Conservation (phyloP, 2,329 filamentous ascomycete genomes). For the Penicillium sp. region DNA sequence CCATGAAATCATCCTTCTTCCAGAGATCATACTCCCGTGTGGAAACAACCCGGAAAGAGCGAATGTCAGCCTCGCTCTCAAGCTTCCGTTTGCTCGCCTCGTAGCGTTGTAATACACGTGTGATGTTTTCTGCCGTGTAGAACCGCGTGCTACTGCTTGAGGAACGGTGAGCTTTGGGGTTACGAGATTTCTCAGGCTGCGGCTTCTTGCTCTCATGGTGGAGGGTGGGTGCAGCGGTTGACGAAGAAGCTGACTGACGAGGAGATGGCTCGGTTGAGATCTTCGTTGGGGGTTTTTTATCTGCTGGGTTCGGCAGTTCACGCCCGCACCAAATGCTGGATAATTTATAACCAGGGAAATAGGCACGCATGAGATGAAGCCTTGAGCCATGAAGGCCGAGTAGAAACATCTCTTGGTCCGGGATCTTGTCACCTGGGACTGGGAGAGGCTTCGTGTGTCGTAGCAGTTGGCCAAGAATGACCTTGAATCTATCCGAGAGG, state of each 20-base stretch:
- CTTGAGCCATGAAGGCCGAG: slow-evolving; percentile 25
- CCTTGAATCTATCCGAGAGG: slow-evolving; percentile 22
- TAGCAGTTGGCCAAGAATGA: slow-evolving; percentile 23
- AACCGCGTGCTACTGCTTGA: slow-evolving; percentile 6
- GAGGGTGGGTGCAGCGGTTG: not conserved
- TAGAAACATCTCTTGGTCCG: slow-evolving; percentile 27
- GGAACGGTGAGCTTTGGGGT: not conserved
- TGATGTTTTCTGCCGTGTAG: slow-evolving; percentile 14
- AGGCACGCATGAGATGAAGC: slow-evolving; percentile 24
- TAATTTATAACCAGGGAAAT: slow-evolving; percentile 24
- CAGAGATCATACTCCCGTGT: slow-evolving; percentile 27
- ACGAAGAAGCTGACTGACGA: not conserved
- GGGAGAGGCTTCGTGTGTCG: slow-evolving; percentile 14
- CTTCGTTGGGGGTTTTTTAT: not conserved
- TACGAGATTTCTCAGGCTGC: not conserved
- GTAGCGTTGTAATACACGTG: slow-evolving; percentile 13
- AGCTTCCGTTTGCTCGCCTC: slow-evolving; percentile 11
- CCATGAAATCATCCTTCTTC: slow-evolving; percentile 16
- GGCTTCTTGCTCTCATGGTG: not conserved
- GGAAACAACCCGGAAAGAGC: slow-evolving; percentile 19
- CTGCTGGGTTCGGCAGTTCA: slow-evolving; percentile 6
- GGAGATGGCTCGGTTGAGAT: not conserved
- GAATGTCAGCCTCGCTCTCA: slow-evolving; percentile 11
- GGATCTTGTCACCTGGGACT: slow-evolving; percentile 20
- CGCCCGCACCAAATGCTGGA: slow-evolving; percentile 21